phyloP scores from a whole-genome alignment of 208 protist genomes.

The Leishmania gerbilli region DNA sequence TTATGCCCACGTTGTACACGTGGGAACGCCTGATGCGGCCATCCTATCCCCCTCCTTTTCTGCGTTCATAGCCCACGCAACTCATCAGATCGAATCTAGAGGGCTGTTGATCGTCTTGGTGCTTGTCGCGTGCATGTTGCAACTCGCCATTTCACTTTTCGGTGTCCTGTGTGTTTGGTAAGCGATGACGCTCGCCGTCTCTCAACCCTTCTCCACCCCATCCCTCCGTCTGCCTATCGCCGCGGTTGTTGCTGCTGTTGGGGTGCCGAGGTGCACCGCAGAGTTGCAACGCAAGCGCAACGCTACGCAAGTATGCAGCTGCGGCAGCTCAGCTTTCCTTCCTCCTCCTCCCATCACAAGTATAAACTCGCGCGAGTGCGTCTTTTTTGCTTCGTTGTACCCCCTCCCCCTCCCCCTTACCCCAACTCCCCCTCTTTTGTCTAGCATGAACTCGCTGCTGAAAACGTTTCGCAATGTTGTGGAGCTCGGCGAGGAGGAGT shows the following conservation, averaged over 20 bases:
- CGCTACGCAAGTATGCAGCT: background rate
- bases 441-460: conserved; percentile 33
- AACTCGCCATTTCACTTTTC: background rate
- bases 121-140: background rate
- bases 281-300: background rate
- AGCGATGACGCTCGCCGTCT: background rate
- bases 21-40: background rate
- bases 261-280: background rate
- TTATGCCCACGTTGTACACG: background rate
- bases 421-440: background rate
- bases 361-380: background rate
- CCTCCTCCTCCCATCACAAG: background rate
- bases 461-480: conserved; percentile 37
- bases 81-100: background rate
- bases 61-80: background rate
- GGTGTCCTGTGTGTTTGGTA: background rate
- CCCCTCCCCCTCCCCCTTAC: background rate
- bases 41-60: background rate
- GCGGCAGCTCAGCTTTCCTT: background rate
- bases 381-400: background rate
- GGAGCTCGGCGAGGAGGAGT: conserved; percentile 35
- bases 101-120: background rate
- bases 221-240: background rate
- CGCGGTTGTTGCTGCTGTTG: background rate
- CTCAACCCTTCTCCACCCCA: background rate